phyloP scores from a whole-genome alignment of 306 rosid species.

The Herpetospermum pedunculosum region DNA sequence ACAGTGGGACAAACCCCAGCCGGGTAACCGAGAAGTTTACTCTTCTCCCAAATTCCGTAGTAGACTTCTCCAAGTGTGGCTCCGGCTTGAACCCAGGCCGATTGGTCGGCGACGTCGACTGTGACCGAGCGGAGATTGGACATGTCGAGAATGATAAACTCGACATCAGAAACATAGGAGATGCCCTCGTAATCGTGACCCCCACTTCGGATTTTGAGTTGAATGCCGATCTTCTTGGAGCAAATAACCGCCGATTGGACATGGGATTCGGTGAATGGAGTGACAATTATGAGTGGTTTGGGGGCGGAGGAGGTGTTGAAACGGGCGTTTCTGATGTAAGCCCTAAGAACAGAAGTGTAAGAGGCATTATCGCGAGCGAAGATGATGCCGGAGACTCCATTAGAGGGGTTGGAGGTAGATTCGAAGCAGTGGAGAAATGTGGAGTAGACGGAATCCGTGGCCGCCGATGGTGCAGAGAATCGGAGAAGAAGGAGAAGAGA shows the following conservation, averaged over 20 bases:
- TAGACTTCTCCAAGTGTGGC: conserved; percentile 70
- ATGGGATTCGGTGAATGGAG: conserved; percentile 35
- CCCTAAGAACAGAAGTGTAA: conserved; percentile 45
- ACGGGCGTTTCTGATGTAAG: conserved; percentile 61
- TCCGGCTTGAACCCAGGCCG: conserved; percentile 49
- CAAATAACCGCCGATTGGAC: conserved; percentile 51
- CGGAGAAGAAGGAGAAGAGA: conserved; percentile 11
- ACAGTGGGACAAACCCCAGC: conserved; percentile 64
- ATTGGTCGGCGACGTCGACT: conserved; percentile 27
- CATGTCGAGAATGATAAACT: conserved; percentile 62
- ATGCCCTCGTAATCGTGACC: conserved; percentile 76
- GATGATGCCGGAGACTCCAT: conserved; percentile 18
- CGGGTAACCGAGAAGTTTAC: conserved; percentile 55
- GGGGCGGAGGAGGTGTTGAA: conserved; percentile 58
- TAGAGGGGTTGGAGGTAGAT: conserved; percentile 19
- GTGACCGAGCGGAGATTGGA: conserved; percentile 38
- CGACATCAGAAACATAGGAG: conserved; percentile 48
- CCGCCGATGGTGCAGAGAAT: conserved; percentile 16
- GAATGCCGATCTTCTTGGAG: conserved; percentile 27
- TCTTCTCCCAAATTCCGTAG: conserved; percentile 47
- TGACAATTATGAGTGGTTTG: conserved; percentile 53
- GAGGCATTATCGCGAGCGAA: conserved; percentile 28
- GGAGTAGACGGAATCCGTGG: conserved; percentile 26
- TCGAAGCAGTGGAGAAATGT: conserved; percentile 43
- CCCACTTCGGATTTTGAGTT: conserved; percentile 61